A percentile compares a stretch with the other conserved stretches of the same genome.
These are phyloP conservation scores for Rhodotorula babjevae DNA, from an alignment of 768 basidiomycete genomes.

Conservation along the genomic window DNA sequence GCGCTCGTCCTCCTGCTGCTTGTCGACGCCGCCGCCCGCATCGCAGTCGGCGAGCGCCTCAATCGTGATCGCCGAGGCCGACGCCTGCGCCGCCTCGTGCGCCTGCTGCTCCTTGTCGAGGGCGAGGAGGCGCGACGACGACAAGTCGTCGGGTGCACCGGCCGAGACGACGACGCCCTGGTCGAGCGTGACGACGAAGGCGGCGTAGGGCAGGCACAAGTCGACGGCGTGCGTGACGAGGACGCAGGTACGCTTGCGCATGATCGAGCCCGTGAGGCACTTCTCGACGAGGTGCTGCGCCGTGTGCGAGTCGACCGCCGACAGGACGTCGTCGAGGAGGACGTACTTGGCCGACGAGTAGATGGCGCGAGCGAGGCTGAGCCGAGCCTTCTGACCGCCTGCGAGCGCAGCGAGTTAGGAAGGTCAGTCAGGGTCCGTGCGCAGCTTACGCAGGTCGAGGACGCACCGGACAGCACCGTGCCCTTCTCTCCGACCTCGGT, in stretches of 20 bases:
- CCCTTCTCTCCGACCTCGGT: conserved; percentile 50
- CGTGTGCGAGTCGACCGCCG: conserved; percentile 59
- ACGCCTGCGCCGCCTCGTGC: neutral
- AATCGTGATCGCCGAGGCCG: conserved; percentile 18
- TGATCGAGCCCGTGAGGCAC: conserved; percentile 72
- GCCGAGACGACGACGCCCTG: conserved; percentile 22
- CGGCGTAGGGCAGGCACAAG: conserved; percentile 72
- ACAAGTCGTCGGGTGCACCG: conserved; percentile 11
- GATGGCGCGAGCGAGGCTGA: conserved; percentile 75
- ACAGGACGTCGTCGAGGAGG: conserved; percentile 39
- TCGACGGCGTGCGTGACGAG: conserved; percentile 93
- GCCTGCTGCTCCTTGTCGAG: conserved; percentile 24
- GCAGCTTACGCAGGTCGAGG: too few species aligned
- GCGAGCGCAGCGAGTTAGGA: too few species aligned
- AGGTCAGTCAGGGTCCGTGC: neutral
- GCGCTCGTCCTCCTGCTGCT: conserved; percentile 13
- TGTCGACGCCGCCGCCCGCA: neutral
- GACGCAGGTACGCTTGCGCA: conserved; percentile 73
- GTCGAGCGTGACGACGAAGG: conserved; percentile 55
- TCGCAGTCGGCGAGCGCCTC: conserved; percentile 15
- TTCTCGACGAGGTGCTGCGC: conserved; percentile 74
- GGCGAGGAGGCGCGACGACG: neutral
- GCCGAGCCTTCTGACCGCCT: conserved; percentile 40
- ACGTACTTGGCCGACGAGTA: conserved; percentile 68
- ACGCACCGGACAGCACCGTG: conserved; percentile 19